Conservation (phyloP, 768 basidiomycete genomes). For the Macrolepiota fuliginosa region DNA sequence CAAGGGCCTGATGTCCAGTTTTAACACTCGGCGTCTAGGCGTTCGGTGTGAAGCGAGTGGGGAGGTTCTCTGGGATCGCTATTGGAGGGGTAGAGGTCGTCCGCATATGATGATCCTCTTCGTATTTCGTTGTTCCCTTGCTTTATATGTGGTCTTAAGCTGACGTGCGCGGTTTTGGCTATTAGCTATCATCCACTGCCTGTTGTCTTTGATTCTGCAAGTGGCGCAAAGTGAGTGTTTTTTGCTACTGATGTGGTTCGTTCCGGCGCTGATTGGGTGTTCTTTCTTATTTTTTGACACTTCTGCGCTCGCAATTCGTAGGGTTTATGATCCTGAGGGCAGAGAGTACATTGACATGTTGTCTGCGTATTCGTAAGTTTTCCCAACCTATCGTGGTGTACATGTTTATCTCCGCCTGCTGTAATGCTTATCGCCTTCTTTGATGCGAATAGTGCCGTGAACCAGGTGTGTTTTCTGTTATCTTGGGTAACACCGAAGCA, state of each 20-base stretch:
- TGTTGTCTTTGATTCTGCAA: slow-evolving; percentile 88
- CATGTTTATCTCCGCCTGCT: neutral
- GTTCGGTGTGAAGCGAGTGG: slow-evolving; percentile 4
- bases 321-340: slow-evolving; percentile 94
- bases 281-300: slow-evolving; percentile 16
- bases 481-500: slow-evolving; percentile 1
- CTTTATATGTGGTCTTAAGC: slow-evolving; percentile 19
- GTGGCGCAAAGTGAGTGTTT: slow-evolving; percentile 81
- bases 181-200: slow-evolving; percentile 94
- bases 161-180: slow-evolving; percentile 44
- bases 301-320: slow-evolving; percentile 17
- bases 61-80: neutral
- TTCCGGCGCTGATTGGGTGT: neutral
- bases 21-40: neutral
- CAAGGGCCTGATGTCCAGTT: neutral
- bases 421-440: neutral
- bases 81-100: slow-evolving; percentile 3
- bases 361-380: slow-evolving; percentile 88
- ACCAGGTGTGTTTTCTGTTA: slow-evolving; percentile 57
- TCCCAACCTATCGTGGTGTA: neutral
- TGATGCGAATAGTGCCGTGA: slow-evolving; percentile 41
- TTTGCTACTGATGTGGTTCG: slow-evolving; percentile 29
- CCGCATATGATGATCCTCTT: slow-evolving; percentile 13
- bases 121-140: slow-evolving; percentile 21
- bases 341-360: slow-evolving; percentile 98